Percentiles rank a stretch among this genome's conserved stretches.
These are phyloP conservation scores for Lasiodiplodia sp. DNA, from an alignment of 2,329 filamentous ascomycete species.

Conservation along the genomic window DNA sequence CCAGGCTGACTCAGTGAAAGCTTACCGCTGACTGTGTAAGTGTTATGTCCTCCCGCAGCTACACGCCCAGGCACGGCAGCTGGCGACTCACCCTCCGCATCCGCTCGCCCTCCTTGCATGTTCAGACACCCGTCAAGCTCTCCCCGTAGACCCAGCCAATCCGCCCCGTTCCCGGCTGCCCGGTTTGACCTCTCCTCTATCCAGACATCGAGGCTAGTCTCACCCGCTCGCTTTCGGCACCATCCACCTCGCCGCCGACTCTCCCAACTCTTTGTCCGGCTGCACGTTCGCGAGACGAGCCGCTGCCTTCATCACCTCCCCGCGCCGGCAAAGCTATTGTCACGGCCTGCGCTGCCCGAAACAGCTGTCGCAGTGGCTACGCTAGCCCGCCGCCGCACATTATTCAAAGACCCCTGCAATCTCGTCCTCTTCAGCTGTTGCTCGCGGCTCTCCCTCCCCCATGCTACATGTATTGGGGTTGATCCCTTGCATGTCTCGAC, in stretches of 20 bases:
- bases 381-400: slow-evolving; percentile 26
- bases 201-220: slow-evolving; percentile 30
- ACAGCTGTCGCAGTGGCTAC: slow-evolving; percentile 23
- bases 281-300: slow-evolving; percentile 30
- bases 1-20: slow-evolving; percentile 30
- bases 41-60: slow-evolving; percentile 20
- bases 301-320: slow-evolving; percentile 17
- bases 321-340: slow-evolving; percentile 8
- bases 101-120: slow-evolving; percentile 30
- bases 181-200: slow-evolving; percentile 31
- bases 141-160: slow-evolving; percentile 30
- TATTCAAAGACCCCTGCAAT: slow-evolving; percentile 31
- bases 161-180: slow-evolving; percentile 27
- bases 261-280: slow-evolving; percentile 25
- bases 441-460: slow-evolving; percentile 18
- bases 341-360: slow-evolving; percentile 26
- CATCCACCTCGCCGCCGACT: slow-evolving; percentile 18
- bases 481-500: slow-evolving; percentile 31
- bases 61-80: slow-evolving; percentile 25
- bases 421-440: slow-evolving; percentile 15
- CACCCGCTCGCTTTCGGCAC: slow-evolving; percentile 30
- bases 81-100: slow-evolving; percentile 30
- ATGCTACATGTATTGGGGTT: slow-evolving; percentile 28
- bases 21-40: slow-evolving; percentile 31
- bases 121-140: slow-evolving; percentile 30